Conservation (phyloP, 2,329 filamentous ascomycete genomes). For the Scedosporium minutisporum region DNA sequence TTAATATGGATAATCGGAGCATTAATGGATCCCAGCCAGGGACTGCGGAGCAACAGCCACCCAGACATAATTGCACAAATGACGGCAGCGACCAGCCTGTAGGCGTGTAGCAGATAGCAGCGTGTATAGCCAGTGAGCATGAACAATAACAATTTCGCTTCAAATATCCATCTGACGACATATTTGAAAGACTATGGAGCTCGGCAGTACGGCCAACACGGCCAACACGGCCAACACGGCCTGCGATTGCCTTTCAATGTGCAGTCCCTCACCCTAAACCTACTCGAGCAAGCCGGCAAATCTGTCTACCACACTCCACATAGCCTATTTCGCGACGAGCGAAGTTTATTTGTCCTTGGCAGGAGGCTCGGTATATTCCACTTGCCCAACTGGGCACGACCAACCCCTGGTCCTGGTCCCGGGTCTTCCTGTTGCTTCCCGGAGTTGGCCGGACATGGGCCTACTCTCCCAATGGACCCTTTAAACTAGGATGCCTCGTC, state of each 20-base stretch:
- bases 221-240: background rate
- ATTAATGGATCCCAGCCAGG: background rate
- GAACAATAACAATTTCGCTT: conserved; percentile 5
- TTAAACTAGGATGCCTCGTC: background rate
- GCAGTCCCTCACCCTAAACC: background rate
- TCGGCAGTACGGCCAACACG: background rate
- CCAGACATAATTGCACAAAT: background rate
- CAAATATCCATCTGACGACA: conserved; percentile 3
- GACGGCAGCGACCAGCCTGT: background rate
- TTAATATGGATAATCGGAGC: conserved; percentile 7
- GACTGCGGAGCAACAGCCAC: background rate
- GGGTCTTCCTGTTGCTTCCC: too few relatives aligned
- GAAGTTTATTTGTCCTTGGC: conserved; percentile 1
- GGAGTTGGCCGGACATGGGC: too few relatives aligned
- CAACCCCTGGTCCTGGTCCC: too few relatives aligned
- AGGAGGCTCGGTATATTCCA: background rate
- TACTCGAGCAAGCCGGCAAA: conserved; percentile 3
- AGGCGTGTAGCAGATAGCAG: background rate
- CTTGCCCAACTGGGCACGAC: background rate
- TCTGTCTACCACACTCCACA: conserved; percentile 1
- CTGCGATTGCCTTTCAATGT: background rate
- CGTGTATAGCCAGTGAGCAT: background rate
- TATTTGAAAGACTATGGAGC: background rate
- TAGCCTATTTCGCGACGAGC: background rate
- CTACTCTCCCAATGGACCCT: background rate